Evolutionary conservation across 2,329 filamentous ascomycete genomes (phyloP), one percentile per base, ranked within the genome.

Genomic region (Thielaviopsis populi): DNA sequence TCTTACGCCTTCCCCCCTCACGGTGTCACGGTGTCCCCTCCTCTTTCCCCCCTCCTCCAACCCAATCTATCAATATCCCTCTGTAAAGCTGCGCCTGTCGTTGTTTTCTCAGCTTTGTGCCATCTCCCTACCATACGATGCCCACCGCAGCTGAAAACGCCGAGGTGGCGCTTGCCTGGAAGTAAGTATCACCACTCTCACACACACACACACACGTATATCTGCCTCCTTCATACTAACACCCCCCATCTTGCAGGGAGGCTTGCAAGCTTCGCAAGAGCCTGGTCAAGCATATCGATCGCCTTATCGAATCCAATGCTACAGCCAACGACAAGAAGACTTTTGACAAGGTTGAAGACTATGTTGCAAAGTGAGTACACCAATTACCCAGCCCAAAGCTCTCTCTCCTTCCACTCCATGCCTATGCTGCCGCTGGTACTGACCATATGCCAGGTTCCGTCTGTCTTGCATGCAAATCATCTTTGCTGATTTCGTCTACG

Each of bases 391-490:
- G 33, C 33, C 33, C 33, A 8, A 8, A 37, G 33, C 3, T 37
- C 33, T 37, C 33, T 59, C 19, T 6, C 24, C 30, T 8, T 17
- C 56, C 13, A 33, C 13, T 19, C 33, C 27, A 33, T 41, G 33
- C 37, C 15, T 3, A 42, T 42, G 50, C 33, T 15, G 27, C 43
- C 42, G 33, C 24, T 43, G 43, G 37, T 62, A 22, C 63, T 65
- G 61, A 66, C 53, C 17, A n/a, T 19, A 41, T 59, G n/a, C 33
- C 22, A 68, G 67, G 37, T 67, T 64, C 42, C 89, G 89, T 68
- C 76, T 84, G 60, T 80, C 82, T 66, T 91, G 86, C 72, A 84
- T 91, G 71, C 80, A 81, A 68, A 82, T 84, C 64, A 84, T 92
- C 66, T 88, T 90, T 71, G 75, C 81, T 71, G 85, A 95, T 73